Evolutionary conservation across 108 stramenopile species (phyloP).

Genomic region (Pseudonitzschia multiseries): DNA sequence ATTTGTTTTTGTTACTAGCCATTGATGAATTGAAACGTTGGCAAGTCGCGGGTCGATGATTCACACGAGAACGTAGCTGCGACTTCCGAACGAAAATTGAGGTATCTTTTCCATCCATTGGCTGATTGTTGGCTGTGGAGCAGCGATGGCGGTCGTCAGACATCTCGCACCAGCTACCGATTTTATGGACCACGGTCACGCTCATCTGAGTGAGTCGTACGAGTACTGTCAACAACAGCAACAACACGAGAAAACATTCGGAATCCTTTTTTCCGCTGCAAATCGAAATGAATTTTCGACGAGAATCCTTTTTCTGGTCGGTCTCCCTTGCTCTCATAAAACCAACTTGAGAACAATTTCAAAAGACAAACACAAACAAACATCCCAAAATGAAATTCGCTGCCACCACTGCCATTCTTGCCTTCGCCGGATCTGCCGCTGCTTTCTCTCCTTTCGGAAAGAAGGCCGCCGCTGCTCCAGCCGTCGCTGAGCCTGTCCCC

Average conservation of each 20-base stretch:
- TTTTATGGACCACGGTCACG: background rate
- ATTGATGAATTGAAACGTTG: background rate
- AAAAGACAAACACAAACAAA: background rate
- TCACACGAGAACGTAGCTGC: background rate
- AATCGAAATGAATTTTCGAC: background rate
- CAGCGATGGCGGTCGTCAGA: background rate
- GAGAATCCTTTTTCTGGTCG: background rate
- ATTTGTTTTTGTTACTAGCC: background rate
- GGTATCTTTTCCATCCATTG: background rate
- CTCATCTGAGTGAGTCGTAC: background rate
- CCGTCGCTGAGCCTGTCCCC: background rate
- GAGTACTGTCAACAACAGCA: background rate
- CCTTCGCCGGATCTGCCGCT: conserved; percentile 38
- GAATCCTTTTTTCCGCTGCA: background rate
- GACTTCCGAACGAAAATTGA: background rate
- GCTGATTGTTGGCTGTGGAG: background rate
- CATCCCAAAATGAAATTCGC: conserved; percentile 20
- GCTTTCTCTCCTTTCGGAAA: conserved; percentile 38
- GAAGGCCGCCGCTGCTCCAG: conserved; percentile 12
- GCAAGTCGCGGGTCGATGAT: background rate
- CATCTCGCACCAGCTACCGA: background rate
- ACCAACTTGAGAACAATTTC: conserved; percentile 2
- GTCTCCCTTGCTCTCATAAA: background rate
- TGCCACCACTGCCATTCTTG: conserved; percentile 17
- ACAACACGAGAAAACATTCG: background rate